A percentile compares a stretch with the other conserved stretches of the same genome.
Conservation (phyloP, 1,284 basidiomycete genomes). For the Paramarasmius palmivorus region DNA sequence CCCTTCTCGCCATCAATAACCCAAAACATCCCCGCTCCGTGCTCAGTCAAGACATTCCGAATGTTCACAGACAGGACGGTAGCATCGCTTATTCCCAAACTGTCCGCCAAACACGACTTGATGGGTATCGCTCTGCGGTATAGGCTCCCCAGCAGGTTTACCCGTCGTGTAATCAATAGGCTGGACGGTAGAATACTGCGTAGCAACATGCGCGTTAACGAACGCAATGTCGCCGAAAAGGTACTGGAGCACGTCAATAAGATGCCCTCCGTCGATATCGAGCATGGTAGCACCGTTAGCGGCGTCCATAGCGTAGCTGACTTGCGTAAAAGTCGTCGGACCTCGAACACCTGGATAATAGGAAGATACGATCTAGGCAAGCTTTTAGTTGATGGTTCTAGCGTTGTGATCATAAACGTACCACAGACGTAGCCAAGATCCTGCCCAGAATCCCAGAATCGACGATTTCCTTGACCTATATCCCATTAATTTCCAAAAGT, state of each 20-base stretch:
- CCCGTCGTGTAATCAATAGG: background rate
- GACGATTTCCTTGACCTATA: conserved; percentile 5
- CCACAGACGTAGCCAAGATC: conserved; percentile 14
- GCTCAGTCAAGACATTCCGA: conserved; percentile 1
- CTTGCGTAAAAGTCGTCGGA: background rate
- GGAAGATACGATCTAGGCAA: background rate
- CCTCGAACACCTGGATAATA: background rate
- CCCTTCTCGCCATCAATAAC: conserved; percentile 8
- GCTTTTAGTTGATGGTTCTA: background rate
- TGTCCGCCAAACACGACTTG: background rate
- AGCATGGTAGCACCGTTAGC: conserved; percentile 10
- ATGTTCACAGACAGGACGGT: background rate
- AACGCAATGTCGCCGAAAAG: conserved; percentile 15
- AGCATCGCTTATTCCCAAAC: background rate
- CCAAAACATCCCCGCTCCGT: conserved; percentile 7
- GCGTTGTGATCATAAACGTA: conserved; percentile 4
- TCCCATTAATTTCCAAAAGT: background rate
- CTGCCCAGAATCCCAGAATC: conserved; percentile 12
- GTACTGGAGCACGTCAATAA: conserved; percentile 11
- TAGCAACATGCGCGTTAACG: conserved; percentile 9
- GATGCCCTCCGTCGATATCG: conserved; percentile 13
- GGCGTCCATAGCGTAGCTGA: background rate
- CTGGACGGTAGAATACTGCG: background rate
- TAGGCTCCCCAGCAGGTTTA: conserved; percentile 4
- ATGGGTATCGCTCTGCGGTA: background rate